Evolutionary conservation across 2,329 filamentous ascomycete species (phyloP).

Genomic region (Thermochaetoides dissita): DNA sequence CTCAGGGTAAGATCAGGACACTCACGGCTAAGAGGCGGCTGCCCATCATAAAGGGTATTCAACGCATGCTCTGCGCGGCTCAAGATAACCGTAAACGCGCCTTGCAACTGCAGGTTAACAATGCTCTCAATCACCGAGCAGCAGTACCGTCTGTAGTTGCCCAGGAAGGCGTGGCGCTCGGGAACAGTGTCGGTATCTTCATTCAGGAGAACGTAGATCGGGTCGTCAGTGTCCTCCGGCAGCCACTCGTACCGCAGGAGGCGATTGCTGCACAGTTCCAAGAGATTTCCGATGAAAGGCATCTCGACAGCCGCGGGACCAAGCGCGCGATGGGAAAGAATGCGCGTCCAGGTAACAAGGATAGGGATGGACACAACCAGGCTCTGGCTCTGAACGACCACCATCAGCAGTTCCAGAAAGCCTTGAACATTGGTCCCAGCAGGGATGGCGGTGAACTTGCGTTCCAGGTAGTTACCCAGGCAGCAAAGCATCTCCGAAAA

Average conservation of each 20-base stretch:
- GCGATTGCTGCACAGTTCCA: constrained; percentile 72
- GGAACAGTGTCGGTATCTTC: constrained; percentile 93
- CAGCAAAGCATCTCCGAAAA: constrained; percentile 86
- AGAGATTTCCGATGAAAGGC: constrained; percentile 56
- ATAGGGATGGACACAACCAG: constrained; percentile 87
- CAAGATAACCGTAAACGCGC: constrained; percentile 82
- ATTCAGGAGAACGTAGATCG: constrained; percentile 66
- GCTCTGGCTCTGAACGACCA: constrained; percentile 71
- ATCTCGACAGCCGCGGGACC: constrained; percentile 47
- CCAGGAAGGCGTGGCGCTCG: constrained; percentile 85
- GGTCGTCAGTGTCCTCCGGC: constrained; percentile 66
- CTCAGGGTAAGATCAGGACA: constrained; percentile 2
- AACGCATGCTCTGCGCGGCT: constrained; percentile 60
- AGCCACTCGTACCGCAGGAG: constrained; percentile 79
- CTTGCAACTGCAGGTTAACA: constrained; percentile 65
- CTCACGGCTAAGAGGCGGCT: constrained; percentile 52
- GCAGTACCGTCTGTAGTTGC: constrained; percentile 89
- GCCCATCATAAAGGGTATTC: constrained; percentile 59
- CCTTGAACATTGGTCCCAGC: constrained; percentile 50
- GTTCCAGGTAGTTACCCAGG: constrained; percentile 70
- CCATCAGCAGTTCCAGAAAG: constrained; percentile 66
- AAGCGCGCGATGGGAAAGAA: constrained; percentile 60
- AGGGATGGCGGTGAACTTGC: constrained; percentile 55
- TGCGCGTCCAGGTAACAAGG: constrained; percentile 74
- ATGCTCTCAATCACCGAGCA: constrained; percentile 76